A percentile compares a stretch with the other conserved stretches of the same genome.
Evolutionary conservation across 1,139 yeast genomes (phyloP).

Genomic region (Suhomyces yuchorum): DNA sequence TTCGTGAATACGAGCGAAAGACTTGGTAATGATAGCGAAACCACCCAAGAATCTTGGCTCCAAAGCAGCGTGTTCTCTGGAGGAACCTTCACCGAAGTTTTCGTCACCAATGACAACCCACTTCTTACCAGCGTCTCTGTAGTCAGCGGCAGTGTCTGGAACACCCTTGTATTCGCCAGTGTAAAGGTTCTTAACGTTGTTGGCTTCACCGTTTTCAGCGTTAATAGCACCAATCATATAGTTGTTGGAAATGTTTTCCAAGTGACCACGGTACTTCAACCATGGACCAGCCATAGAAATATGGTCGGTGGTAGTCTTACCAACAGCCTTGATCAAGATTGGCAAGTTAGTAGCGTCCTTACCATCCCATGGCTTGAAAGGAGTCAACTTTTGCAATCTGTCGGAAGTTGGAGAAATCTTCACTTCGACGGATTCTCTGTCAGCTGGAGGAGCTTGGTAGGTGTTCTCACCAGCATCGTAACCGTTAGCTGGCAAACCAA

Average conservation of each 20-base stretch:
- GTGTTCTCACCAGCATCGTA: conserved; percentile 95
- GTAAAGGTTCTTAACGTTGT: conserved; percentile 84
- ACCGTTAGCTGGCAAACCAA: conserved; percentile 90
- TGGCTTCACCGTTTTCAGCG: conserved; percentile 95
- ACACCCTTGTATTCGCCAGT: conserved; percentile 94
- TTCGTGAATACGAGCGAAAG: conserved; percentile 91
- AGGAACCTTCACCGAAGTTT: conserved; percentile 99
- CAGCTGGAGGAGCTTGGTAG: conserved; percentile 96
- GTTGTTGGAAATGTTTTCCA: conserved; percentile 97
- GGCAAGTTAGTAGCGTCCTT: conserved; percentile 89
- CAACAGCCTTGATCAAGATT: conserved; percentile 92
- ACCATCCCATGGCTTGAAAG: conserved; percentile 82
- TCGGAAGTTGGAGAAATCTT: conserved; percentile 79
- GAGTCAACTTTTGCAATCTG: conserved; percentile 54
- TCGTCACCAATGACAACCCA: conserved; percentile 99
- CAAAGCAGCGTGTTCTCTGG: conserved; percentile 99
- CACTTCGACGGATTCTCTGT: conserved; percentile 76
- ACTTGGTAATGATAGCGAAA: conserved; percentile 93
- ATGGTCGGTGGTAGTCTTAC: conserved; percentile 99
- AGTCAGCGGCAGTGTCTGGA: conserved; percentile 93
- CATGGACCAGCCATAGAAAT: conserved; percentile 99
- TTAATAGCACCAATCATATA: conserved; percentile 99
- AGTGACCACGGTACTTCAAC: conserved; percentile 99
- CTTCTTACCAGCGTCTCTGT: conserved; percentile 87
- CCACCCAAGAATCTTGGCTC: conserved; percentile 99